Evolutionary conservation across 2,329 filamentous ascomycete genomes (phyloP), one percentile per base, ranked within the genome.

Genomic region (Purpureocillium lavendulum): DNA sequence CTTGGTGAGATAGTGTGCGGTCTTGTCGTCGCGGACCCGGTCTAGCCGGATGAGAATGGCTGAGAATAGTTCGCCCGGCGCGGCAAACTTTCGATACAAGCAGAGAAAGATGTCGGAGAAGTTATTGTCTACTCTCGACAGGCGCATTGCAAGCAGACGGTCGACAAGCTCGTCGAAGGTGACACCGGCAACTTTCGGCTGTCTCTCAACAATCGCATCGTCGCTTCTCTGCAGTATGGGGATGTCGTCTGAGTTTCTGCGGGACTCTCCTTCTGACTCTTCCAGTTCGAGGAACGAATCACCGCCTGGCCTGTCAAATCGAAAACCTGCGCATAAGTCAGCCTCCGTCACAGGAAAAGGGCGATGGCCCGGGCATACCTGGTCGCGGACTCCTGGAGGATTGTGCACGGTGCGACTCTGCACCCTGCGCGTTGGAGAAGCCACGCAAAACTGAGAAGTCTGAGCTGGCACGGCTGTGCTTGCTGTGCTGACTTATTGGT

Each of bases 81-180:
- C 78, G 4, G 87, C 84, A 57, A 98, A 97, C 59, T 92, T 94
- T 45, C 92, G 83, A 62, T 97, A 97, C 12, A 97, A 69, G 47
- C 90, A 95, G 24, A 97, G 70, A 53, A 97, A 97, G 14, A 94
- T 81, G 33, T 88, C 80, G 2, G 78, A 76, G 55, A 96, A 98
- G 59, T 95, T 95, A 42, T 77, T 74, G 56, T 97, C 92, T n/a
- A 82, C 75, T 55, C 87, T 88, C 21, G 86, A 88, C 66, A 90
- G 82, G 29, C 86, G 85, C 45, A 86, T 76, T 1, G 82, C 75
- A 17, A 97, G 71, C 31, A 98, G 72, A n/a, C 88, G 82, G 60
- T 95, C 87, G 15, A 97, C 87, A 4, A 92, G 67, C 40, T 88
- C 83, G 44, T 84, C 80, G 49, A 82, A 78, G 3, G 67, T 66